phyloP scores from a whole-genome alignment of 1,284 basidiomycete species.

The Taiwanofungus camphoratus region DNA sequence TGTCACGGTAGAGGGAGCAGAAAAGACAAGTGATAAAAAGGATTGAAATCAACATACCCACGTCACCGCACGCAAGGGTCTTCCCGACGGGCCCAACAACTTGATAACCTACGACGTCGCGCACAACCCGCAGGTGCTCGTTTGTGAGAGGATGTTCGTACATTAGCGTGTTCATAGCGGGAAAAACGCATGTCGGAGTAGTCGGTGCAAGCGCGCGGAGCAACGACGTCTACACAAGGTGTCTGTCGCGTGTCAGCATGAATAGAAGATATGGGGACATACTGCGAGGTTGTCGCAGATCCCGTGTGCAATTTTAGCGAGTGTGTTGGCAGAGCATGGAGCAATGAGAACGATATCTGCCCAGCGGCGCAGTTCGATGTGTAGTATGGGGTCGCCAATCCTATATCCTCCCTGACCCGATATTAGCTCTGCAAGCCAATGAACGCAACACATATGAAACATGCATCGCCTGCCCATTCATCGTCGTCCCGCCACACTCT shows the following conservation, averaged over 20 bases:
- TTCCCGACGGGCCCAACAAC: slow-evolving; percentile 87
- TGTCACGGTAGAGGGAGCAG: too few species aligned
- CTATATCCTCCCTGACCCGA: slow-evolving; percentile 45
- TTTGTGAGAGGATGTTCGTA: slow-evolving; percentile 91
- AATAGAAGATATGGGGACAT: slow-evolving; percentile 19
- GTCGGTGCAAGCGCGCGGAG: slow-evolving; percentile 80
- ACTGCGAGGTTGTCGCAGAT: slow-evolving; percentile 89
- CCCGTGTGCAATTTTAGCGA: slow-evolving; percentile 88
- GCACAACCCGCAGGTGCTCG: slow-evolving; percentile 69
- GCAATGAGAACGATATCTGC: slow-evolving; percentile 93
- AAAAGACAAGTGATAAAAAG: slow-evolving; percentile 17
- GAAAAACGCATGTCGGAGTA: slow-evolving; percentile 86
- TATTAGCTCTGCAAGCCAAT: slow-evolving; percentile 5
- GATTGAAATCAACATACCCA: slow-evolving; percentile 44
- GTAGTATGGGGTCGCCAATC: slow-evolving; percentile 89
- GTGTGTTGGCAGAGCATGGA: slow-evolving; percentile 92
- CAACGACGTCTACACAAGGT: slow-evolving; percentile 77
- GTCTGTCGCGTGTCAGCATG: too few species aligned
- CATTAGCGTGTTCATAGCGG: slow-evolving; percentile 99
- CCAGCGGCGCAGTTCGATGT: slow-evolving; percentile 96
- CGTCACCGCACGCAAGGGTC: slow-evolving; percentile 86
- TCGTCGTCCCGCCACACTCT: slow-evolving; percentile 87
- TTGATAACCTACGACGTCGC: slow-evolving; percentile 72
- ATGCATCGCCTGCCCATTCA: slow-evolving; percentile 71
- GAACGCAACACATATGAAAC: neutral